Evolutionary conservation across 2,329 filamentous ascomycete species (phyloP).

Genomic region (Aspergillus sp.): DNA sequence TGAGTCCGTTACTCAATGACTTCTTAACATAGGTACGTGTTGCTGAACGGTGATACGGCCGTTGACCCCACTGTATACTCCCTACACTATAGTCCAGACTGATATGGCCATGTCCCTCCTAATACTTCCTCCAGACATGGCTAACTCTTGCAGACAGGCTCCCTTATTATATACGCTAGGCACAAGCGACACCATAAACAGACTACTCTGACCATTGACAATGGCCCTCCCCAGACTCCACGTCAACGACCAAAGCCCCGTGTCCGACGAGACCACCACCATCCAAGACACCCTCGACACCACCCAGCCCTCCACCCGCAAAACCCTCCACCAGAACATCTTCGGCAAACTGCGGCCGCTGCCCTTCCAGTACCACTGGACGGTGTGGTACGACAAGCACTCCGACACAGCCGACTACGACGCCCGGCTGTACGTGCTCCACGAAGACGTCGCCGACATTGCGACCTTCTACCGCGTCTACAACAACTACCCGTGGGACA

Average conservation of each 20-base stretch:
- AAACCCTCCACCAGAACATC: constrained; percentile 43
- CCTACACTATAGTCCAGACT: too few relatives aligned
- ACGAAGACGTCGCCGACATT: constrained; percentile 43
- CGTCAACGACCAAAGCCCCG: constrained; percentile 20
- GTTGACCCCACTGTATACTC: too few relatives aligned
- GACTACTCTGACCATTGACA: neutral
- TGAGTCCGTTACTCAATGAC: too few relatives aligned
- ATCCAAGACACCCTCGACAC: neutral
- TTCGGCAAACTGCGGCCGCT: constrained; percentile 46
- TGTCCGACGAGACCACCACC: constrained; percentile 13
- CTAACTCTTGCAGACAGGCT: too few relatives aligned
- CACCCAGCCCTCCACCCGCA: constrained; percentile 24
- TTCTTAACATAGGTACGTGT: too few relatives aligned
- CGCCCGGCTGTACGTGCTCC: constrained; percentile 36
- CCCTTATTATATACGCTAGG: neutral
- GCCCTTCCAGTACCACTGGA: constrained; percentile 49
- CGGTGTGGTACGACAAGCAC: constrained; percentile 48
- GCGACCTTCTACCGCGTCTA: constrained; percentile 71
- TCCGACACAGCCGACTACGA: constrained; percentile 29
- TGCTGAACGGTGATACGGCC: too few relatives aligned
- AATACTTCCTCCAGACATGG: too few relatives aligned
- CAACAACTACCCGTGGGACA: constrained; percentile 75
- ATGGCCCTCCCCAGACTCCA: constrained; percentile 24
- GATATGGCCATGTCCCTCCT: too few relatives aligned
- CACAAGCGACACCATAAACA: neutral